Evolutionary conservation across 768 basidiomycete genomes (phyloP).

Genomic region (Mycena rosella): DNA sequence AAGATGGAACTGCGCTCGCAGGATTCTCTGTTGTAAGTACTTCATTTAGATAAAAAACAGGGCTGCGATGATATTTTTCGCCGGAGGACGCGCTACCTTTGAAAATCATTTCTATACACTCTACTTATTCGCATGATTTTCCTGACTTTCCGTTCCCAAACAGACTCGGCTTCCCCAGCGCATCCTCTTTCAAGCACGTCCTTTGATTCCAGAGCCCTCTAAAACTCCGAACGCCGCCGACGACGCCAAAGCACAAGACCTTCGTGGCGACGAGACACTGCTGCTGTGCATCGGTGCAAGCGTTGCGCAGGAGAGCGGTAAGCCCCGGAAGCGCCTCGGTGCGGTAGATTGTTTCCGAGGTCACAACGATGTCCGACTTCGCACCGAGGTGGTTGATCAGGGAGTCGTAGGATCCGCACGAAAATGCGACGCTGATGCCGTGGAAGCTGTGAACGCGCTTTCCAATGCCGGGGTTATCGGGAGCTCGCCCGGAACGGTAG

Average conservation of each 20-base stretch:
- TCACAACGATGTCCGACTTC: slow-evolving; percentile 80
- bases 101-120: slow-evolving; percentile 55
- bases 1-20: no score
- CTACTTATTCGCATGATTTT: slow-evolving; percentile 74
- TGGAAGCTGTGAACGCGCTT: slow-evolving; percentile 72
- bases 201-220: slow-evolving; percentile 61
- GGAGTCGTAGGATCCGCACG: slow-evolving; percentile 82
- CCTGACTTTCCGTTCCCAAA: slow-evolving; percentile 74
- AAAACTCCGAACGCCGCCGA: slow-evolving; percentile 88
- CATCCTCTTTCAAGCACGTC: slow-evolving; percentile 33
- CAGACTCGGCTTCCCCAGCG: slow-evolving; percentile 62
- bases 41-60: no score
- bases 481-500: slow-evolving; percentile 68
- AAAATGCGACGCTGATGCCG: slow-evolving; percentile 77
- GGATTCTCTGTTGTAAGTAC: no score
- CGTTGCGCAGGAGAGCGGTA: slow-evolving; percentile 61
- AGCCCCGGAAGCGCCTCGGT: slow-evolving; percentile 73
- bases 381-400: slow-evolving; percentile 54
- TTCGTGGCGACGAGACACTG: slow-evolving; percentile 89
- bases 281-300: slow-evolving; percentile 43
- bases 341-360: slow-evolving; percentile 94
- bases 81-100: no score
- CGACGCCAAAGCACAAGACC: slow-evolving; percentile 95
- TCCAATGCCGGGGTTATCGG: slow-evolving; percentile 75
- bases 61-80: no score